A percentile compares a stretch with the other conserved stretches of the same genome.
Evolutionary conservation across 768 basidiomycete genomes (phyloP).

Genomic region (Stropharia rugosoannulata): DNA sequence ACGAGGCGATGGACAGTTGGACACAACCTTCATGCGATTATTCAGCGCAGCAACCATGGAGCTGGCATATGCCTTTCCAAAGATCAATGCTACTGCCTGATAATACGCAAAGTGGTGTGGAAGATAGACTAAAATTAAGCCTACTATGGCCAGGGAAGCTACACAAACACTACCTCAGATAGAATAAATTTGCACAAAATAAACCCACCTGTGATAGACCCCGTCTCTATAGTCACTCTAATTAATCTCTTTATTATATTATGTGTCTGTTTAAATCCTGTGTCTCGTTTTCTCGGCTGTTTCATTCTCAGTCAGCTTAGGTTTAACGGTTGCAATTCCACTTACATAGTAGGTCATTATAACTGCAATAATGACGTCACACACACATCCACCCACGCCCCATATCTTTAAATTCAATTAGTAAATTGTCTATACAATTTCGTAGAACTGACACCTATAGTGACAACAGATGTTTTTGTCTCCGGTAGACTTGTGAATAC

Average conservation of each 20-base stretch:
- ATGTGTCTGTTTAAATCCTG: background rate
- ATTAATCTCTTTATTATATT: background rate
- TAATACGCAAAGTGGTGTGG: background rate
- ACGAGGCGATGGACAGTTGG: background rate
- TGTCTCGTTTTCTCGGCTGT: background rate
- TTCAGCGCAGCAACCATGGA: background rate
- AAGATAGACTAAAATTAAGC: background rate
- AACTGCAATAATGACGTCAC: background rate
- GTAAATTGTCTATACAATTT: background rate
- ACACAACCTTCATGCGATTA: background rate
- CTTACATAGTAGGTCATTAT: background rate
- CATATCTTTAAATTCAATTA: background rate
- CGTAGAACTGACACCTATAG: background rate
- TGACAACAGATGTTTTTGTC: background rate
- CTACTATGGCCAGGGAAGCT: background rate
- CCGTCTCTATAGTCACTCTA: background rate
- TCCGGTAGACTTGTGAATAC: background rate
- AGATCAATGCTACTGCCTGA: background rate
- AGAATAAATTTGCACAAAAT: background rate
- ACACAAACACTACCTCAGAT: background rate
- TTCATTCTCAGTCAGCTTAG: too few species aligned
- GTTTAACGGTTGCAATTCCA: too few species aligned
- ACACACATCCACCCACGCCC: background rate
- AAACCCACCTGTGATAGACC: background rate
- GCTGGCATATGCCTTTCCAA: background rate